Base-by-base conservation (phyloP, 2,329 filamentous ascomycete genomes). In the Fusarium equiseti region DNA sequence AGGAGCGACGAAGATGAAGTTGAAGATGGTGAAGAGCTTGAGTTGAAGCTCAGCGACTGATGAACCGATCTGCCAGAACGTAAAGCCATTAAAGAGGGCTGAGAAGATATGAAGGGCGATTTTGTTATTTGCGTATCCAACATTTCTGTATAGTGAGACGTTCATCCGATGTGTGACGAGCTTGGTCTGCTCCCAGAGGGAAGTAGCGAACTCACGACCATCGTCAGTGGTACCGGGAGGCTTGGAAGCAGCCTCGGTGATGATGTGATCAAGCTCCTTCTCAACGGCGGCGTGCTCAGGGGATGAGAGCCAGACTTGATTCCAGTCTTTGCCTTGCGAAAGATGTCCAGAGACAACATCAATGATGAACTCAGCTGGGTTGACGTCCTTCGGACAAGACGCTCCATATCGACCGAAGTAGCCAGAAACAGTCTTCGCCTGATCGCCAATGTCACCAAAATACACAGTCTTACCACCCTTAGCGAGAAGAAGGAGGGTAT, bases 281-380 rank as follows among this genome's bases (percentile, higher is more conserved):
- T 87, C 80, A 40, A 92, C 80, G 6, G 82, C 79, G 1, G 83
- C 80, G 68, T 89, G 85, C 73, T 92, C 85, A 2, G 87, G 82
- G 0, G 89, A 93, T n/a, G 84, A 84, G 20, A 85, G 81, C 92
- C 91, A 94, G 68, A 92, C 86, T 40, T 92, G 83, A 75, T 90
- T 90, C 90, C 90, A 93, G 76, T 92, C 86, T 45, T 69, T 83
- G 73, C 73, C 79, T 56, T 80, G 82, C 0, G 83, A 84, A 2
- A 86, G 74, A 38, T 79, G 77, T 1, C 87, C 87, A 3, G 87
- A 86, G 16, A 86, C 84, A 20, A 86, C 84, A 52, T 87, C 84
- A 55, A 94, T 87, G 89, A 94, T 93, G 83, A 90, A 92, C 77
- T 94, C 92, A 1, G 92, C 92, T 2, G 91, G 91, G 73, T 94